Percentiles rank a stretch among this genome's conserved stretches.
Evolutionary conservation across 2,329 filamentous ascomycete genomes (phyloP).

Genomic region (Tolypocladium paradoxum): DNA sequence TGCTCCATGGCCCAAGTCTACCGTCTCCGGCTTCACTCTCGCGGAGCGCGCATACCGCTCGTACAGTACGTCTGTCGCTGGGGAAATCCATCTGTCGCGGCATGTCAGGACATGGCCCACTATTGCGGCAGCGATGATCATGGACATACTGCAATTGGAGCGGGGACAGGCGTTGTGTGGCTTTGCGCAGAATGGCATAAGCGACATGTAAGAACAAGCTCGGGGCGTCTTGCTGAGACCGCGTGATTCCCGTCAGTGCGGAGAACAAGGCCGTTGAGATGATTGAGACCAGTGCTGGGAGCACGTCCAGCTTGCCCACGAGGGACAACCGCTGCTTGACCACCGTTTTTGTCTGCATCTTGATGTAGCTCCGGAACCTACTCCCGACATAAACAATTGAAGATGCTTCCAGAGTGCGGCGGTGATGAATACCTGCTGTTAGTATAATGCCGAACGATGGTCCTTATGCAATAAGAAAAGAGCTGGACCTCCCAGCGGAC

Average conservation of each 20-base stretch:
- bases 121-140: background rate
- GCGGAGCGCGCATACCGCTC: conserved; percentile 7
- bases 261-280: background rate
- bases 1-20: conserved; percentile 8
- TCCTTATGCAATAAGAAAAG: background rate
- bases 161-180: conserved; percentile 7
- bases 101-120: background rate
- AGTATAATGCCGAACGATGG: no score
- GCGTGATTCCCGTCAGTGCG: background rate
- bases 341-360: background rate
- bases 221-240: conserved; percentile 5
- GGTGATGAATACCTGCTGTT: no score
- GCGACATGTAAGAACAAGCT: conserved; percentile 10
- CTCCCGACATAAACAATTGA: background rate
- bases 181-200: conserved; percentile 10
- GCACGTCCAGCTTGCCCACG: conserved; percentile 6
- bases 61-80: conserved; percentile 9
- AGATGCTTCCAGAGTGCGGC: background rate
- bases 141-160: conserved; percentile 8
- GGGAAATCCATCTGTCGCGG: conserved; percentile 6
- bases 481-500: background rate
- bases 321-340: conserved; percentile 4
- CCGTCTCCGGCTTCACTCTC: conserved; percentile 6
- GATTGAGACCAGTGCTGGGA: conserved; percentile 8
- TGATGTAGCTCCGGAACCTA: background rate